Evolutionary conservation across 2,329 filamentous ascomycete genomes (phyloP).

Genomic region (Septoria linicola): DNA sequence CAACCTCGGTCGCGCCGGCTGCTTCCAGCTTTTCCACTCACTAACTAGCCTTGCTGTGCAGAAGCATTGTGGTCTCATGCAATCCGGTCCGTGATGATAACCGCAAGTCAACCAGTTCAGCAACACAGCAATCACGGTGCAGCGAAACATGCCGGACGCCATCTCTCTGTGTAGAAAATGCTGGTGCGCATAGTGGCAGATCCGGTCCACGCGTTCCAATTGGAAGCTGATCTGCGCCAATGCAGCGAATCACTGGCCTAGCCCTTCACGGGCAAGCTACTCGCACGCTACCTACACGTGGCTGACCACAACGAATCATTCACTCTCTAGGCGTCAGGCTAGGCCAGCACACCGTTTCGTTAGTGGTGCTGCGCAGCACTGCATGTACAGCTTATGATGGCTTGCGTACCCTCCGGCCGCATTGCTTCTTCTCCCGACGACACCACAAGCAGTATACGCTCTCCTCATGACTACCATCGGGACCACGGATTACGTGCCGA

Average conservation of each 20-base stretch:
- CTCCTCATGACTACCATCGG: neutral
- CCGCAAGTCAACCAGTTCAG: no score
- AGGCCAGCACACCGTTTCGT: slow-evolving; percentile 3
- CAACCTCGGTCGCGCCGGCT: neutral
- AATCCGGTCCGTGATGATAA: no score
- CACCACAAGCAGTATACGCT: neutral
- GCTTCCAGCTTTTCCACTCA: no score
- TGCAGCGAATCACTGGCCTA: slow-evolving; percentile 10
- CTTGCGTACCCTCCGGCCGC: slow-evolving; percentile 2
- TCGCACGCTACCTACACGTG: slow-evolving; percentile 10
- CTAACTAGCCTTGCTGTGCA: no score
- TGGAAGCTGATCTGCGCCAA: slow-evolving; percentile 4
- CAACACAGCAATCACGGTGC: neutral
- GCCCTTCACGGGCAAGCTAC: slow-evolving; percentile 2
- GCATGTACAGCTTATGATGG: slow-evolving; percentile 8
- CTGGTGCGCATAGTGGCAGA: neutral
- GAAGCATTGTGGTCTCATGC: no score
- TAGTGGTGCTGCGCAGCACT: neutral
- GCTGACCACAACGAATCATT: slow-evolving; percentile 6
- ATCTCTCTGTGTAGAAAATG: neutral
- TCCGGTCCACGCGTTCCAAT: neutral
- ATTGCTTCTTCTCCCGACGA: neutral
- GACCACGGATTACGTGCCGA: slow-evolving; percentile 5
- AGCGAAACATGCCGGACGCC: neutral
- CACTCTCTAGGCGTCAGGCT: slow-evolving; percentile 1